Evolutionary conservation across 2,329 filamentous ascomycete genomes (phyloP), one percentile per base, ranked within the genome.

Genomic region (Albophoma yamanashiensis): DNA sequence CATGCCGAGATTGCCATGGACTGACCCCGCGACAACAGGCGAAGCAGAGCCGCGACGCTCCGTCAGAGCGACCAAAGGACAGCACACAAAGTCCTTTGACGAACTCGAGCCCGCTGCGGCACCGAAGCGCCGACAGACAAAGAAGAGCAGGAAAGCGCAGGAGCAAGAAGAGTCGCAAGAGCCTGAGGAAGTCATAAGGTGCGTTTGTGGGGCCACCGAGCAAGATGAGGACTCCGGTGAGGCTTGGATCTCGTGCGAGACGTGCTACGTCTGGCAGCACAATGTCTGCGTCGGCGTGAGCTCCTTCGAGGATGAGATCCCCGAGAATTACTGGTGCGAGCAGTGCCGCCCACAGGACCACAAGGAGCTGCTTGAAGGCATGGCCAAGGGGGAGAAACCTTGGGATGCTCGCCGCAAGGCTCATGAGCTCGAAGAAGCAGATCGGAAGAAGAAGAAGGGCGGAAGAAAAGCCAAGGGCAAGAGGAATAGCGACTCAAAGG

Each of bases 201-300:
- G 93, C 73, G 89, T 97, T 57, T 99, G 93, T 70, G 93, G 94
- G 66, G 88, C 91, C 61, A 89, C 89, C 53, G 89, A 90, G 67
- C 89, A 92, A 65, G 89, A 92, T 62, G 90, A 93, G 66, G 90
- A 95, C 66, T 87, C 90, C 17, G 90, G 89, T 65, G 88, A 94
- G 67, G 87, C 92, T 58, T 97, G 96, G 92, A 96, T 99, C 68
- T 91, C 89, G 62, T 99, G 94, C 78, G 94, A 99, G 74, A 85
- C 84, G 55, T 99, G 94, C 74, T 86, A 85, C 56, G 93, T 89
- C 50, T 99, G 94, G 94, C 94, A 99, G 75, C 94, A 99, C 75
- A 97, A 97, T 69, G 88, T 95, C 64, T 99, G 94, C 72, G 91
- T 99, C 79, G 91, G 91, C 58, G 84, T 97, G 71, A 86, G 82